Percentiles rank a stretch among this genome's conserved stretches.
Conservation (phyloP, 2,329 filamentous ascomycete genomes). For the Trichoderma guizhouense region DNA sequence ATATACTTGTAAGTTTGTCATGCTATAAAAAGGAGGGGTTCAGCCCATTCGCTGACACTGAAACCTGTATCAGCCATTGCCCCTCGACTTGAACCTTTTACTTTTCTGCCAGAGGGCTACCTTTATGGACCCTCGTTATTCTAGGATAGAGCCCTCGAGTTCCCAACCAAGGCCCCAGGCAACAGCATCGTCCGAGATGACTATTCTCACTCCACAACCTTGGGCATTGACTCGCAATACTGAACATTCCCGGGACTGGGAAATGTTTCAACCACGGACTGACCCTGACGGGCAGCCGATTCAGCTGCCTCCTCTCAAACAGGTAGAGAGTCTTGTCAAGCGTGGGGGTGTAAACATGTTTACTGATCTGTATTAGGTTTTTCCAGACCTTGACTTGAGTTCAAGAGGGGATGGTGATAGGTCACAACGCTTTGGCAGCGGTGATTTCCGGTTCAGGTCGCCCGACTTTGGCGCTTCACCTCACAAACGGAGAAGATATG, state of each 20-base stretch:
- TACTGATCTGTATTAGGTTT: constrained; percentile 35
- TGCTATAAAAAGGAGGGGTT: background rate
- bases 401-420: background rate
- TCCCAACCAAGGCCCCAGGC: background rate
- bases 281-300: constrained; percentile 42
- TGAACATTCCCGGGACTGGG: constrained; percentile 34
- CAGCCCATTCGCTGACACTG: background rate
- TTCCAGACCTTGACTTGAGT: constrained; percentile 43
- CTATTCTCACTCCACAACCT: constrained; percentile 45
- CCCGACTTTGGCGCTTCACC: constrained; percentile 51
- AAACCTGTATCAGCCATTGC: background rate
- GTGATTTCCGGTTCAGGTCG: constrained; percentile 29
- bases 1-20: background rate
- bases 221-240: constrained; percentile 36
- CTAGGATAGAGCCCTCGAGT: constrained; percentile 16
- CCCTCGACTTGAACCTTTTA: background rate
- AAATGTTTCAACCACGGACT: constrained; percentile 34
- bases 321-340: constrained; percentile 37
- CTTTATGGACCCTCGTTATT: constrained; percentile 17
- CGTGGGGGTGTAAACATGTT: background rate
- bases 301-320: constrained; percentile 50
- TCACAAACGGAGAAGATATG: constrained; percentile 47
- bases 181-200: constrained; percentile 41
- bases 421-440: background rate
- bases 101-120: background rate